A percentile compares a stretch with the other conserved stretches of the same genome.
Conservation (phyloP, 305 asterid genomes). For the Lippia alba region DNA sequence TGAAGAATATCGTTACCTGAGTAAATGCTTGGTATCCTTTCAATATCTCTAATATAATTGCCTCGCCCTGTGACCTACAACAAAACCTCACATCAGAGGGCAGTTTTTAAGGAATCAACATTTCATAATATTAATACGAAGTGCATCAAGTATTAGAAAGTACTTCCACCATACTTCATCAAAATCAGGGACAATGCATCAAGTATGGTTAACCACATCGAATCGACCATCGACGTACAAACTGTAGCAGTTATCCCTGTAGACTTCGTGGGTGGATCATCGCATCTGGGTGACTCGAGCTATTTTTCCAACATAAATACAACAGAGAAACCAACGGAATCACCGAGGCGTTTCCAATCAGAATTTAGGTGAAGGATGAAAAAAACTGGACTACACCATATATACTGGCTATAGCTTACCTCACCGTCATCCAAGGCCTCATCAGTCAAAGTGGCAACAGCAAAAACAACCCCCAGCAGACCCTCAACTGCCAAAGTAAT, state of each 20-base stretch:
- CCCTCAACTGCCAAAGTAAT: constrained; percentile 97
- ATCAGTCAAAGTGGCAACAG: constrained; percentile 96
- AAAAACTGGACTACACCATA: constrained; percentile 12
- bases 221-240: constrained; percentile 88
- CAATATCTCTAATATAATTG: constrained; percentile 92
- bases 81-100: constrained; percentile 36
- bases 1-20: constrained; percentile 61
- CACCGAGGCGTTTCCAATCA: constrained; percentile 23
- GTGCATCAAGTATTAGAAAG: constrained; percentile 40
- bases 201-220: constrained; percentile 88
- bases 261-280: constrained; percentile 67
- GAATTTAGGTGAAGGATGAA: constrained; percentile 22
- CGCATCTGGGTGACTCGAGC: constrained; percentile 93
- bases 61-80: constrained; percentile 97
- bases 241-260: constrained; percentile 77
- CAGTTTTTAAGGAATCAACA: constrained; percentile 6
- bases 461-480: constrained; percentile 87
- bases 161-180: constrained; percentile 66
- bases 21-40: constrained; percentile 99
- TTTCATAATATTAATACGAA: too few species aligned
- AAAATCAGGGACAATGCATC: constrained; percentile 92
- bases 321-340: constrained; percentile 36
- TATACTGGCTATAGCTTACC: constrained; percentile 51
- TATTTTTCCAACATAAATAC: constrained; percentile 52
- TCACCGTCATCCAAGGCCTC: constrained; percentile 96